A percentile compares a stretch with the other conserved stretches of the same genome.
These are phyloP conservation scores for Rhipidocladum racemiflorum DNA, from an alignment of 176 grass and related monocot species.

Conservation along the genomic window DNA sequence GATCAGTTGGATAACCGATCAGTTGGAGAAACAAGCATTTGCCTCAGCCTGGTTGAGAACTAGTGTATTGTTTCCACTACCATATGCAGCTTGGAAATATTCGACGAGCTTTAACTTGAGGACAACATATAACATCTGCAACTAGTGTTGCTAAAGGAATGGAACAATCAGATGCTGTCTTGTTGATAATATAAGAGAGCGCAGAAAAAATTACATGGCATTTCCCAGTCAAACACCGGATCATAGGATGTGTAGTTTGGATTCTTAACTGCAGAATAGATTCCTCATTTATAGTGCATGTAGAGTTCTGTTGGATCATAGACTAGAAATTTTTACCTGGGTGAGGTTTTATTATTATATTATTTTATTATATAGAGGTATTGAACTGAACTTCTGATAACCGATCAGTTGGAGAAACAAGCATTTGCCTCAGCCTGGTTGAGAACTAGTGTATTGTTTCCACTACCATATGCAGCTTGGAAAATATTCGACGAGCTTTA, in stretches of 20 bases:
- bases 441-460: slow-evolving; percentile 62
- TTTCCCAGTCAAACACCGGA: slow-evolving; percentile 78
- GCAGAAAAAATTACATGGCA: slow-evolving; percentile 86
- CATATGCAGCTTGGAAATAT: slow-evolving; percentile 83
- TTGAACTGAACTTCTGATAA: not conserved
- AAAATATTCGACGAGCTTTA: slow-evolving; percentile 90
- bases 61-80: slow-evolving; percentile 51
- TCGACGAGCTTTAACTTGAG: slow-evolving; percentile 92
- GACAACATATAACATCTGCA: slow-evolving; percentile 94
- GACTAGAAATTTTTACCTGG: not conserved
- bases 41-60: slow-evolving; percentile 76
- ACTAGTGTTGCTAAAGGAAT: slow-evolving; percentile 81
- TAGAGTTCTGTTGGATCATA: not conserved
- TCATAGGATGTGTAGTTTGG: slow-evolving; percentile 83
- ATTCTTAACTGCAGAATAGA: not conserved
- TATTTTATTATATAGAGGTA: not conserved
- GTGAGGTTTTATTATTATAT: not conserved
- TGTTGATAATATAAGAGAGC: slow-evolving; percentile 65
- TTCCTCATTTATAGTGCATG: not conserved
- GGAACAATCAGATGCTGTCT: slow-evolving; percentile 86
- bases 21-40: slow-evolving; percentile 82
- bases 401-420: slow-evolving; percentile 67
- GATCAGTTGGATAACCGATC: slow-evolving; percentile 16
- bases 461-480: slow-evolving; percentile 69
- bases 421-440: slow-evolving; percentile 74